Conservation (phyloP, 208 protist genomes). For the Acanthamoeba royreba region DNA sequence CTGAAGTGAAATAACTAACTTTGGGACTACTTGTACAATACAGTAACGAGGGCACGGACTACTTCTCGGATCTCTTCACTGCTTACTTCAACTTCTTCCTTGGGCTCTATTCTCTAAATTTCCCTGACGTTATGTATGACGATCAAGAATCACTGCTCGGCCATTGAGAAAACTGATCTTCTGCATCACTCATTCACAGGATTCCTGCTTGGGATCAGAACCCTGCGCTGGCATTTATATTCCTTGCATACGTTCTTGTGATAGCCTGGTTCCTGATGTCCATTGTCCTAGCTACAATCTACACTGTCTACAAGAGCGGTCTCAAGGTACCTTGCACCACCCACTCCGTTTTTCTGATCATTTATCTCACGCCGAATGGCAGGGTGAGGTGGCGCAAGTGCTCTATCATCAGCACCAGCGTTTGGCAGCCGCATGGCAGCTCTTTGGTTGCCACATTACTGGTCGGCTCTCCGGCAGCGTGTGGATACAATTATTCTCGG, state of each 20-base stretch:
- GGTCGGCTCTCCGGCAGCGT: neutral
- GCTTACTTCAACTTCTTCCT: slow-evolving; percentile 5
- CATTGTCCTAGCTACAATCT: slow-evolving; percentile 11
- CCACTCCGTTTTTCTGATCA: too few species aligned
- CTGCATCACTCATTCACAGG: neutral
- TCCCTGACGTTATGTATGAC: neutral
- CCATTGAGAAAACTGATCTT: neutral
- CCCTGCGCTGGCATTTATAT: neutral
- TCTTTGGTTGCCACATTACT: neutral
- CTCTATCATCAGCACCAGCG: neutral
- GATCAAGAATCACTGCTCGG: too few species aligned
- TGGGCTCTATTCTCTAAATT: neutral
- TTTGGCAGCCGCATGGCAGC: neutral
- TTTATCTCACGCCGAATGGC: too few species aligned
- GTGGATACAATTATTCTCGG: neutral
- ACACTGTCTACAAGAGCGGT: slow-evolving; percentile 20
- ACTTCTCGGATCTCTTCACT: neutral
- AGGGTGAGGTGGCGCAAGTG: neutral
- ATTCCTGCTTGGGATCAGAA: neutral
- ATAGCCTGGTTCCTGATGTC: neutral
- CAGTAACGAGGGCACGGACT: neutral
- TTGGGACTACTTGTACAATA: too few species aligned
- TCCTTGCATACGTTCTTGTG: neutral
- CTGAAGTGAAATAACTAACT: neutral
- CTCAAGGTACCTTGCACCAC: neutral